Conservation (phyloP, 495 filamentous ascomycete genomes). For the Annulohypoxylon bovei region DNA sequence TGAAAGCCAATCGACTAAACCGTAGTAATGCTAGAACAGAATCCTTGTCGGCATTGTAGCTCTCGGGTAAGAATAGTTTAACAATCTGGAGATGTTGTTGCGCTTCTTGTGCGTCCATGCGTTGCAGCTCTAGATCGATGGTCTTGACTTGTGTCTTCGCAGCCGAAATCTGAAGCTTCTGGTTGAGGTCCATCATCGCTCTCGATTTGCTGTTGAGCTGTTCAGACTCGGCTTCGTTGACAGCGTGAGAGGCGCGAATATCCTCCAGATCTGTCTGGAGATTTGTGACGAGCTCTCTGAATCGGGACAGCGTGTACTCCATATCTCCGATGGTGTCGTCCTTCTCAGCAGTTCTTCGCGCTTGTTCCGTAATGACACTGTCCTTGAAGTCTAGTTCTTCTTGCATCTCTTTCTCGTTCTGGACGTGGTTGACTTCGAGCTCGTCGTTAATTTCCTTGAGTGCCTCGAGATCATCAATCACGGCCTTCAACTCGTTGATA, state of each 20-base stretch:
- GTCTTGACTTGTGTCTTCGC: constrained; percentile 92
- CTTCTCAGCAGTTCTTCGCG: constrained; percentile 69
- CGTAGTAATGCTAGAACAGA: constrained; percentile 85
- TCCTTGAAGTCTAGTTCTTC: constrained; percentile 90
- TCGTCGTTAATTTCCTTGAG: constrained; percentile 94
- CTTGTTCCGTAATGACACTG: constrained; percentile 77
- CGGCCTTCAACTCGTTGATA: constrained; percentile 80
- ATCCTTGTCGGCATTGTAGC: constrained; percentile 79
- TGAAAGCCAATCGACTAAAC: constrained; percentile 89
- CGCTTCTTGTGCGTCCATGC: constrained; percentile 90
- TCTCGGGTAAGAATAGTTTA: constrained; percentile 87
- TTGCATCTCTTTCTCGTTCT: constrained; percentile 92
- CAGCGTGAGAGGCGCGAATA: constrained; percentile 87
- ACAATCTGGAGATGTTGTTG: constrained; percentile 87
- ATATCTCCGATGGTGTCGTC: constrained; percentile 83
- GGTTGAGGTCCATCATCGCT: constrained; percentile 95
- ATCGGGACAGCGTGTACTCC: constrained; percentile 87
- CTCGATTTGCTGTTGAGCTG: constrained; percentile 85
- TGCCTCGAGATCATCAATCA: constrained; percentile 84
- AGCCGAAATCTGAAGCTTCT: constrained; percentile 89
- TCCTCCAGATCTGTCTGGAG: constrained; percentile 90
- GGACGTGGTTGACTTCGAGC: constrained; percentile 89
- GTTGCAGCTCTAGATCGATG: constrained; percentile 87
- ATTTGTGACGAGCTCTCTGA: constrained; percentile 86
- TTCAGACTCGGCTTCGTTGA: constrained; percentile 90